Conservation (phyloP, 176 grass and related monocot genomes). For the Avena sativa region DNA sequence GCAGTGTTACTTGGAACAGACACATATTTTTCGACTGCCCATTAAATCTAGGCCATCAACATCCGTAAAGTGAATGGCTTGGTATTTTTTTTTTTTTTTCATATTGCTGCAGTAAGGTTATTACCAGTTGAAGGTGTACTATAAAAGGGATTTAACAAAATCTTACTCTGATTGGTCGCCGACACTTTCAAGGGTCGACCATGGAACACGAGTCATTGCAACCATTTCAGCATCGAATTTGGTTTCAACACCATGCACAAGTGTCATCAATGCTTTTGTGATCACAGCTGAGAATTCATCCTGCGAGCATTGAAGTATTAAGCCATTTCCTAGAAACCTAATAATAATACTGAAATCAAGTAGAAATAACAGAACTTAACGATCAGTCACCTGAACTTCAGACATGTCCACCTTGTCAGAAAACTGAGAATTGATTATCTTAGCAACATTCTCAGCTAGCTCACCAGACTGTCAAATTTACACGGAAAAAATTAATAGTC, state of each 20-base stretch:
- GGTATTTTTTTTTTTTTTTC: not conserved
- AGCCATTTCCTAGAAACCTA: constrained; percentile 29
- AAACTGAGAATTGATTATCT: constrained; percentile 93
- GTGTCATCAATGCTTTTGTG: constrained; percentile 93
- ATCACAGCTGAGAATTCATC: constrained; percentile 96
- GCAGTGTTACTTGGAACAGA: constrained; percentile 34
- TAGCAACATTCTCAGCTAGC: constrained; percentile 94
- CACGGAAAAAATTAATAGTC: constrained; percentile 25
- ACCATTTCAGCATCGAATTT: constrained; percentile 99
- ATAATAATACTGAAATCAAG: constrained; percentile 22
- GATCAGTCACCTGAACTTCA: constrained; percentile 84
- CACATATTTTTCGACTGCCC: constrained; percentile 9
- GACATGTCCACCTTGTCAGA: constrained; percentile 93
- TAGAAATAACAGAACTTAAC: constrained; percentile 28
- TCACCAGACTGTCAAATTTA: constrained; percentile 76
- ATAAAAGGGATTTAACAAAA: constrained; percentile 37
- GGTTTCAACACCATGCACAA: constrained; percentile 97
- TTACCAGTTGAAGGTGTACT: constrained; percentile 20
- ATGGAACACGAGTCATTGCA: constrained; percentile 94
- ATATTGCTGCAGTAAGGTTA: not conserved
- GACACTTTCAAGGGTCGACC: constrained; percentile 95
- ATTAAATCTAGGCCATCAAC: constrained; percentile 18
- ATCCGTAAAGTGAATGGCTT: not conserved
- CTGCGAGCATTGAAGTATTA: constrained; percentile 54
- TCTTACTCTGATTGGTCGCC: constrained; percentile 97